A percentile compares a stretch with the other conserved stretches of the same genome.
These are phyloP conservation scores for Babjeviella inositovora DNA, from an alignment of 805 yeast species.

Conservation along the genomic window DNA sequence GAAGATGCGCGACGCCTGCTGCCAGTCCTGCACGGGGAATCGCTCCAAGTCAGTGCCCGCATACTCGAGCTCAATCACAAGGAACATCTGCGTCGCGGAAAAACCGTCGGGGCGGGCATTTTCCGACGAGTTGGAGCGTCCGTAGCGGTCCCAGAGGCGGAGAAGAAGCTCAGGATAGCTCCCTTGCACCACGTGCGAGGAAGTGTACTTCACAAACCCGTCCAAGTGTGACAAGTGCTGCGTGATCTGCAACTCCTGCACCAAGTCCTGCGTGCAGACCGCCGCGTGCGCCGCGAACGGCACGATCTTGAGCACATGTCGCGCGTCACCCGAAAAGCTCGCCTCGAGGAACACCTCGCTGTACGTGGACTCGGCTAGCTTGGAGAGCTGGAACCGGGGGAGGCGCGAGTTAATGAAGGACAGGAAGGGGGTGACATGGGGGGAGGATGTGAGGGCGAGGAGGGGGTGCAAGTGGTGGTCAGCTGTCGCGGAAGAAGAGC, in stretches of 20 bases:
- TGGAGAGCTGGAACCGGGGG: conserved; percentile 9
- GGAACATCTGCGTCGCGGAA: conserved; percentile 12
- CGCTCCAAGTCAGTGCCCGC: conserved; percentile 25
- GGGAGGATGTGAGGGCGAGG: conserved; percentile 15
- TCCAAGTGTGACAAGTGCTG: conserved; percentile 16
- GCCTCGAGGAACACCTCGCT: conserved; percentile 22
- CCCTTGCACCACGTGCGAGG: conserved; percentile 30
- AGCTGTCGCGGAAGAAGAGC: conserved; percentile 16
- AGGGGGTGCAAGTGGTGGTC: conserved; percentile 12
- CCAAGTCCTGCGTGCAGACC: conserved; percentile 18
- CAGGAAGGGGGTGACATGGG: conserved; percentile 12
- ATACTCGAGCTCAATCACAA: conserved; percentile 13
- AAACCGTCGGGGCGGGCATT: conserved; percentile 21
- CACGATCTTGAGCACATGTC: conserved; percentile 27
- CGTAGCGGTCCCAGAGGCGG: conserved; percentile 25
- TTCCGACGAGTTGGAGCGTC: conserved; percentile 9
- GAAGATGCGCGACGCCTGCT: conserved; percentile 32
- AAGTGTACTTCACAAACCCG: conserved; percentile 27
- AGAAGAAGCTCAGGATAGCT: conserved; percentile 19
- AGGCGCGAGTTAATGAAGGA: conserved; percentile 7
- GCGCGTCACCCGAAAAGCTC: conserved; percentile 7
- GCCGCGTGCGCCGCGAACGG: conserved; percentile 36
- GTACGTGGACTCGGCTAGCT: conserved; percentile 29
- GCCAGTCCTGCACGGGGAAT: too few species aligned
- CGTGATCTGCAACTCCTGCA: conserved; percentile 29